phyloP scores from a whole-genome alignment of 176 grass and related monocot genomes.

The Carex scoparia region DNA sequence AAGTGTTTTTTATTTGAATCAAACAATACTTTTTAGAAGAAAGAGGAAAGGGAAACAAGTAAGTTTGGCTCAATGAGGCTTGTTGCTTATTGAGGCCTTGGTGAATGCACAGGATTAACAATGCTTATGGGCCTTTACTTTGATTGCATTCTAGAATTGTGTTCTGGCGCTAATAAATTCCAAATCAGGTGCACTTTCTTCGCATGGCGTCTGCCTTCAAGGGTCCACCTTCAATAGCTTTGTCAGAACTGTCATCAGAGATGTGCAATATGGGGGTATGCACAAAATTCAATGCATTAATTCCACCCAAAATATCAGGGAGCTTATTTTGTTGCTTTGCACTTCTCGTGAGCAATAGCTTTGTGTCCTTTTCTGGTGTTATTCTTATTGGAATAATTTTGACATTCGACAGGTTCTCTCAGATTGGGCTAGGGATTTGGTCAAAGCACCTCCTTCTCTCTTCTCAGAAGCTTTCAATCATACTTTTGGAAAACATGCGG shows the following conservation, averaged over 20 bases:
- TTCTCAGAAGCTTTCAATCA: slow-evolving; percentile 64
- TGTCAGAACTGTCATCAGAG: slow-evolving; percentile 73
- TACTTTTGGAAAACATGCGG: slow-evolving; percentile 56
- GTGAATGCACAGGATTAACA: background rate
- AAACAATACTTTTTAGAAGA: background rate
- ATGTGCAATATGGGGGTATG: slow-evolving; percentile 80
- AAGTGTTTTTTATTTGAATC: background rate
- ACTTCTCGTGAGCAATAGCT: background rate
- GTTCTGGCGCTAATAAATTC: slow-evolving; percentile 6
- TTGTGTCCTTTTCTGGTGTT: slow-evolving; percentile 10
- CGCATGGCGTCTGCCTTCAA: slow-evolving; percentile 69
- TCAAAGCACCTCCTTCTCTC: slow-evolving; percentile 48
- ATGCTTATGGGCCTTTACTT: background rate
- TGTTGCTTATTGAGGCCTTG: background rate
- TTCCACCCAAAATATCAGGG: background rate
- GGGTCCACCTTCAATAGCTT: slow-evolving; percentile 56
- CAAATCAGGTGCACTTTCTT: slow-evolving; percentile 76
- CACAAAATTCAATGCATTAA: slow-evolving; percentile 1
- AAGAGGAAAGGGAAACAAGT: background rate
- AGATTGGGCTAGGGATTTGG: slow-evolving; percentile 85
- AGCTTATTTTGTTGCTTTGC: background rate
- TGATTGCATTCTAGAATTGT: background rate
- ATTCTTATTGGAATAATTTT: slow-evolving; percentile 3
- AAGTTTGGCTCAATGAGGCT: no score
- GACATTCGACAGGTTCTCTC: slow-evolving; percentile 64